phyloP scores from a whole-genome alignment of 805 yeast species.

The Priceomyces castillae region DNA sequence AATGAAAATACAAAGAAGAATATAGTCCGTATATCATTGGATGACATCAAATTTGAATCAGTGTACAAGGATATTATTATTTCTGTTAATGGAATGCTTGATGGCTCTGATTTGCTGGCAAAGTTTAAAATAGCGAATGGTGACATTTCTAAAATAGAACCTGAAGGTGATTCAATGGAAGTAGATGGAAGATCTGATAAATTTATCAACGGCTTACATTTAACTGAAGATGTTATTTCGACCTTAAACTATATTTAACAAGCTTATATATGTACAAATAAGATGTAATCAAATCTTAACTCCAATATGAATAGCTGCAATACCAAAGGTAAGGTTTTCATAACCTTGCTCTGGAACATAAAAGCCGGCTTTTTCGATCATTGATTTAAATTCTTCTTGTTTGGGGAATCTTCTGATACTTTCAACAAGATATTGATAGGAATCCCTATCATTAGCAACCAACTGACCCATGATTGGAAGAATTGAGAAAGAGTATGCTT shows the following conservation, averaged over 20 bases:
- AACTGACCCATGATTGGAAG: constrained; percentile 95
- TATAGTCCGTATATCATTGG: constrained; percentile 15
- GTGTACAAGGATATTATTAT: constrained; percentile 21
- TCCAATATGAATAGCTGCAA: constrained; percentile 94
- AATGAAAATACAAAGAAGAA: constrained; percentile 4
- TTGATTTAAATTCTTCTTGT: constrained; percentile 84
- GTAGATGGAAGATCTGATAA: constrained; percentile 13
- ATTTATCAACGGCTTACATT: constrained; percentile 25
- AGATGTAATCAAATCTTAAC: constrained; percentile 60
- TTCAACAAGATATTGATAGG: constrained; percentile 94
- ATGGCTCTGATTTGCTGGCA: constrained; percentile 13
- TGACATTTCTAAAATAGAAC: constrained; percentile 8
- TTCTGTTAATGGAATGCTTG: constrained; percentile 16
- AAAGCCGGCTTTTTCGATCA: constrained; percentile 96
- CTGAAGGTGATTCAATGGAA: constrained; percentile 20
- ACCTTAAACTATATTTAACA: constrained; percentile 16
- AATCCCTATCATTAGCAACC: constrained; percentile 91
- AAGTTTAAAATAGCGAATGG: constrained; percentile 33
- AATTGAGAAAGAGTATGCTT: constrained; percentile 81
- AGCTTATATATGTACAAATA: constrained; percentile 6
- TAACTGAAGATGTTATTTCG: constrained; percentile 31
- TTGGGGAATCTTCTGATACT: constrained; percentile 88
- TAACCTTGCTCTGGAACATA: constrained; percentile 83
- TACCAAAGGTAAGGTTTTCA: constrained; percentile 91
- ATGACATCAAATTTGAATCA: constrained; percentile 23